Base-by-base conservation (phyloP, 805 yeast species). In the Saturnispora bothae region DNA sequence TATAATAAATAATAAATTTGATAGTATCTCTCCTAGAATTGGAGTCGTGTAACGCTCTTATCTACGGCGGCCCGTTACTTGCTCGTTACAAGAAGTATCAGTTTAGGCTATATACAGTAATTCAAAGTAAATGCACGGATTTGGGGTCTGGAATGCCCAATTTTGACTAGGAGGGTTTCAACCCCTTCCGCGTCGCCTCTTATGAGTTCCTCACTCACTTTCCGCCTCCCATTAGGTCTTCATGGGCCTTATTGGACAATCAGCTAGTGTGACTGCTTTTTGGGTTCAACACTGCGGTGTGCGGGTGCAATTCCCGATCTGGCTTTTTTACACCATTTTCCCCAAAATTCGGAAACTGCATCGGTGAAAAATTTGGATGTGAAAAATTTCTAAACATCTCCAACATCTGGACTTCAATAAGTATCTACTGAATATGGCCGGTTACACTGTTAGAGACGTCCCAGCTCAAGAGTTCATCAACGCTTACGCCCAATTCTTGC, bases 391-490 rank as follows among this genome's bases (percentile, higher is more conserved):
- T n/a, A n/a, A n/a, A n/a, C 28, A 22, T 12, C 20, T 12, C 8
- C 18, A 17, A 16, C 8, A 19, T 5, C 16, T 23, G 14, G 23
- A 28, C 28, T 26, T 26, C 9, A 31, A 27, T 23, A 31, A 28
- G 21, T 9, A 21, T 14, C 16, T 33, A 30, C 22, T 31, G 27
- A 20, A 37, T 19, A 85, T 85, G 95, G 82, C 94, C 78, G 95
- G 95, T 83, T 88, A 80, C 78, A 79, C 95, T 75, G 95, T 85
- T 69, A 84, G 96, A 83, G 98, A 92, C 96, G 98, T 92, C 73
- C 96, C 97, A 74, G 98, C 98, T 71, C 97, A 92, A 83, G 94
- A 84, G 56, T 92, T 92, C 77, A 89, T 92, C 73, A 86, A 85
- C 78, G 95, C 97, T 73, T 92, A 92, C 79, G 97, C 98, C 63